phyloP scores from a whole-genome alignment of 352 stramenopile genomes.

The Globisporangium barbulae region DNA sequence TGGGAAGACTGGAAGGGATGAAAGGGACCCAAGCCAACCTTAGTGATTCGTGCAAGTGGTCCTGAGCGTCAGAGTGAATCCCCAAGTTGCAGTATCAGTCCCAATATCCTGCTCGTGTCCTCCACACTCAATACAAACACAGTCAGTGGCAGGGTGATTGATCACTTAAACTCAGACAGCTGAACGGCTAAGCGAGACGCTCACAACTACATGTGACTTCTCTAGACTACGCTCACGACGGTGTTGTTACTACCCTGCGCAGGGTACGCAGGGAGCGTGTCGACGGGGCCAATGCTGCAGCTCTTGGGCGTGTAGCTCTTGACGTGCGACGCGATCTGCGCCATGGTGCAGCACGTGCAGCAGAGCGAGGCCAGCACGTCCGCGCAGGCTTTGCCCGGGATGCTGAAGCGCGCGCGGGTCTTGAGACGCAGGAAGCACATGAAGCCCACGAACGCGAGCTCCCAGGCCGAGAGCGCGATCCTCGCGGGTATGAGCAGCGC shows the following conservation, averaged over 20 bases:
- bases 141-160: too few relatives aligned
- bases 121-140: too few relatives aligned
- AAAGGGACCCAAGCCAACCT: too few relatives aligned
- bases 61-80: too few relatives aligned
- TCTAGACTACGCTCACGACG: background rate
- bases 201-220: background rate
- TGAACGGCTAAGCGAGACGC: background rate
- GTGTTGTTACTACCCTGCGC: background rate
- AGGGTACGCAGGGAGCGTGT: conserved; percentile 15
- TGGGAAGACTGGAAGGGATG: too few relatives aligned
- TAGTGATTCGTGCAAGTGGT: too few relatives aligned
- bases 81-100: too few relatives aligned
- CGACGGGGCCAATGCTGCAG: conserved; percentile 19
- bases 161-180: too few relatives aligned
- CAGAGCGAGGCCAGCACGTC: conserved; percentile 17
- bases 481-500: background rate
- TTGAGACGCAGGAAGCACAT: conserved; percentile 4
- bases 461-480: background rate
- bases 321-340: conserved; percentile 25
- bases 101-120: too few relatives aligned
- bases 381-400: conserved; percentile 15
- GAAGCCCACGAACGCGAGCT: background rate
- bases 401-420: conserved; percentile 8
- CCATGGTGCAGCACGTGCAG: conserved; percentile 24
- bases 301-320: conserved; percentile 25